Percentiles rank a stretch among this genome's conserved stretches.
These are phyloP conservation scores for Fusarium falciforme DNA, from an alignment of 2,329 filamentous ascomycete species.

Conservation along the genomic window DNA sequence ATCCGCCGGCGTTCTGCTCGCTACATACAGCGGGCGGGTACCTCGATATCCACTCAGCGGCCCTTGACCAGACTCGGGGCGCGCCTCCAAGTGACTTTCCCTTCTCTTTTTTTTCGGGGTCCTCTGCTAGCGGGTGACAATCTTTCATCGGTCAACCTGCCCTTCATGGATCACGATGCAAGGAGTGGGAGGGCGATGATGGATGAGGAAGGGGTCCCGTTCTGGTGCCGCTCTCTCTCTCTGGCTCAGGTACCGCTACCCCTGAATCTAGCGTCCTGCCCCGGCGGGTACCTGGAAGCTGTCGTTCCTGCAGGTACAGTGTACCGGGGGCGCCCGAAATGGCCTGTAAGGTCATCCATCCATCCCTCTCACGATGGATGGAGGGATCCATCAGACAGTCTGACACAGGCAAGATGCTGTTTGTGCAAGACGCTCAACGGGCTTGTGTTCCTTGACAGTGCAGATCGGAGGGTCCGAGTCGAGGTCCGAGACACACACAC, in stretches of 20 bases:
- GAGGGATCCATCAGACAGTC: background rate
- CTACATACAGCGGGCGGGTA: background rate
- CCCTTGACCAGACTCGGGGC: conserved; percentile 16
- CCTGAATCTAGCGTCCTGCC: conserved; percentile 37
- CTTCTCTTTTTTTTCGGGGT: background rate
- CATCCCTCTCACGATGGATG: background rate
- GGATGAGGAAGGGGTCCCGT: conserved; percentile 7
- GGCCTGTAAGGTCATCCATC: background rate
- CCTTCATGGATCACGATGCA: conserved; percentile 23
- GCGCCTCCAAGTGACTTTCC: background rate
- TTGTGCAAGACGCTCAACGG: background rate
- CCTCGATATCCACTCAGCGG: conserved; percentile 11
- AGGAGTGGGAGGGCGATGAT: conserved; percentile 27
- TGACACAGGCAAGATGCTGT: background rate
- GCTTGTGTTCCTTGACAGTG: background rate
- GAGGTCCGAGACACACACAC: background rate
- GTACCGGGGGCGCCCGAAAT: conserved; percentile 17
- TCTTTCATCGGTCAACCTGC: background rate
- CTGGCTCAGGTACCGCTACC: conserved; percentile 30
- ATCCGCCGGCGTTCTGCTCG: background rate
- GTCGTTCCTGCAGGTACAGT: conserved; percentile 48
- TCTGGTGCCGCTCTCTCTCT: conserved; percentile 14
- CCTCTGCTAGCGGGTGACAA: conserved; percentile 11
- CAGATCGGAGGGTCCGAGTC: background rate
- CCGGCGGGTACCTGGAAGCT: conserved; percentile 34